phyloP scores from a whole-genome alignment of 2,329 filamentous ascomycete genomes.

The Pseudomassariella vexata region DNA sequence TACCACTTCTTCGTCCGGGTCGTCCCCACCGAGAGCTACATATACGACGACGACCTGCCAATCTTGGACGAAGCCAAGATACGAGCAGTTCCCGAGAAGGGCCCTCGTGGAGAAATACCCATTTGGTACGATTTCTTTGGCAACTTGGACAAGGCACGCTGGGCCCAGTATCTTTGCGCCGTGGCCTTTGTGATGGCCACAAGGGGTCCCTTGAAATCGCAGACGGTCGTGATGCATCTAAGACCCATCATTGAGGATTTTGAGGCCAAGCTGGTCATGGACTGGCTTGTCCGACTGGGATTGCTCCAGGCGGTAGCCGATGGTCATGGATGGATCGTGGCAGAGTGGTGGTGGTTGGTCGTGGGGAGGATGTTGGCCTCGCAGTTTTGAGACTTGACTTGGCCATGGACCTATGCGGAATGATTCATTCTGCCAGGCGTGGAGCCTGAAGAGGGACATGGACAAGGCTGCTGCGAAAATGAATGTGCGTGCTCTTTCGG shows the following conservation, averaged over 20 bases:
- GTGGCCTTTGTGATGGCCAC: slow-evolving; percentile 59
- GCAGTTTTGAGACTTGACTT: too few relatives aligned
- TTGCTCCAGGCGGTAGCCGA: slow-evolving; percentile 37
- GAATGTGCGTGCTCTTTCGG: too few relatives aligned
- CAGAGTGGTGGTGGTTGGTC: slow-evolving; percentile 65
- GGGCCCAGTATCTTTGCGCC: slow-evolving; percentile 58
- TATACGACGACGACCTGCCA: slow-evolving; percentile 45
- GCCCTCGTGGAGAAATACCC: slow-evolving; percentile 48
- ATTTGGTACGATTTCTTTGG: slow-evolving; percentile 70
- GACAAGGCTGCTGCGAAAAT: too few relatives aligned
- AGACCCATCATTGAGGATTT: slow-evolving; percentile 56
- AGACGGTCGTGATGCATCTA: slow-evolving; percentile 49
- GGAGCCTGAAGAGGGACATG: too few relatives aligned
- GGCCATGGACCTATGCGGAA: too few relatives aligned
- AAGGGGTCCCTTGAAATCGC: slow-evolving; percentile 49
- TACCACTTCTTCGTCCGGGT: slow-evolving; percentile 60
- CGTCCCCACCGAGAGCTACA: slow-evolving; percentile 52
- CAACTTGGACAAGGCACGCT: slow-evolving; percentile 50
- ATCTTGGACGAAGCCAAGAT: slow-evolving; percentile 29
- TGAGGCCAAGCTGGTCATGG: slow-evolving; percentile 52
- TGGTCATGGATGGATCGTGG: slow-evolving; percentile 37
- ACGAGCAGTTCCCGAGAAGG: slow-evolving; percentile 34
- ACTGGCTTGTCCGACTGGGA: slow-evolving; percentile 52
- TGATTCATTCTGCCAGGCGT: too few relatives aligned
- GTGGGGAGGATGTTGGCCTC: slow-evolving; percentile 34